These are phyloP conservation scores for Rhodotorula sp. DNA, from an alignment of 1,284 basidiomycete species.

Conservation along the genomic window DNA sequence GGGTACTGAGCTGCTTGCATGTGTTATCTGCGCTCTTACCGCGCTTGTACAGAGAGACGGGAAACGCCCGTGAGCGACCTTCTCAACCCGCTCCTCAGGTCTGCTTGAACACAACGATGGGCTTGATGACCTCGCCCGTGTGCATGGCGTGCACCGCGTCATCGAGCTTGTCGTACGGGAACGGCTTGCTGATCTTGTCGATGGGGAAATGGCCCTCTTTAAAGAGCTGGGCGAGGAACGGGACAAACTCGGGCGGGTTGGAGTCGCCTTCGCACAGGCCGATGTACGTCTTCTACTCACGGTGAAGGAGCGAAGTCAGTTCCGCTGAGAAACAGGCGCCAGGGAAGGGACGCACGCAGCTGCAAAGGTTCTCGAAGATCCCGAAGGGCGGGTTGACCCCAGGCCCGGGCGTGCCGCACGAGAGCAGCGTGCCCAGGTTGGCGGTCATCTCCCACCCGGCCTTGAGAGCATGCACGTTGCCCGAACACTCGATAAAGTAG, in stretches of 20 bases:
- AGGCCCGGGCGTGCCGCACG: conserved; percentile 34
- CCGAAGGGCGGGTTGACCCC: conserved; percentile 22
- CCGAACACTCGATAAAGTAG: conserved; percentile 24
- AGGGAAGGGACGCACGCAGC: neutral
- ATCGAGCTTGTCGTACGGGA: conserved; percentile 36
- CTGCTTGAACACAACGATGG: conserved; percentile 31
- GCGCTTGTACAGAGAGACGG: too few relatives aligned
- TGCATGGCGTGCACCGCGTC: conserved; percentile 42
- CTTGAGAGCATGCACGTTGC: conserved; percentile 11
- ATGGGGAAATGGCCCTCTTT: conserved; percentile 39
- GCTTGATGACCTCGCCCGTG: conserved; percentile 35
- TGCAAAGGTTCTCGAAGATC: conserved; percentile 32
- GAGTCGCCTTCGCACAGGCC: conserved; percentile 28
- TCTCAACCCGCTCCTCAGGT: neutral
- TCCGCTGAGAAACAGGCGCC: neutral
- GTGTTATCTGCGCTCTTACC: too few relatives aligned
- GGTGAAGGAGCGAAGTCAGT: too few relatives aligned
- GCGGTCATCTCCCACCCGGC: conserved; percentile 19
- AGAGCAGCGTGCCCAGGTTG: conserved; percentile 9
- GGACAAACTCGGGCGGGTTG: conserved; percentile 41
- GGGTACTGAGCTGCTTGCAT: too few relatives aligned
- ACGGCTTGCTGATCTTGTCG: conserved; percentile 40
- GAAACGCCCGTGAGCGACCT: neutral
- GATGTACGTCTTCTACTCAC: conserved; percentile 8
- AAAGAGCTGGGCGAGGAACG: conserved; percentile 27